These are phyloP conservation scores for Pseudogymnoascus sp. DNA, from an alignment of 2,329 filamentous ascomycete genomes.

Conservation along the genomic window DNA sequence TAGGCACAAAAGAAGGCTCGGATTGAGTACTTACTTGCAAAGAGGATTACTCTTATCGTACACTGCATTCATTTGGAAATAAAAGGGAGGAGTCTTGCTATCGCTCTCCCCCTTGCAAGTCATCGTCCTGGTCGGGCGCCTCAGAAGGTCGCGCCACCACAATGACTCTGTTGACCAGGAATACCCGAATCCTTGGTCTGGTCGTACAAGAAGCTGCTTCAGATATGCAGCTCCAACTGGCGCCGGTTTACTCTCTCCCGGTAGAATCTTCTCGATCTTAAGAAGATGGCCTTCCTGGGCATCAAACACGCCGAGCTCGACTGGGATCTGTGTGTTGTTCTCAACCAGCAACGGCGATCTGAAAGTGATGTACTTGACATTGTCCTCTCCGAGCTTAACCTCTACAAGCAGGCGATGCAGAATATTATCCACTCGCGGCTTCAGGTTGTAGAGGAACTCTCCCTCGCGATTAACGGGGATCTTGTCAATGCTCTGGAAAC, in stretches of 20 bases:
- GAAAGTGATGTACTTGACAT: slow-evolving; percentile 96
- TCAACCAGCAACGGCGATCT: slow-evolving; percentile 86
- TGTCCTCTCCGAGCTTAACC: slow-evolving; percentile 82
- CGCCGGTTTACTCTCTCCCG: slow-evolving; percentile 80
- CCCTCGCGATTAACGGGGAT: slow-evolving; percentile 92
- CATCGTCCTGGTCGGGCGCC: slow-evolving; percentile 75
- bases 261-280: slow-evolving; percentile 96
- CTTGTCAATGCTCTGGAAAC: slow-evolving; percentile 82
- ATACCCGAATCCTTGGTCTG: slow-evolving; percentile 94
- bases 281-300: slow-evolving; percentile 78
- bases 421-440: slow-evolving; percentile 76
- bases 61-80: slow-evolving; percentile 87
- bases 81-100: slow-evolving; percentile 73
- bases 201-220: slow-evolving; percentile 79
- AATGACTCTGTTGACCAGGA: slow-evolving; percentile 85
- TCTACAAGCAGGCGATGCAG: slow-evolving; percentile 89
- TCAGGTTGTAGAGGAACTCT: slow-evolving; percentile 80
- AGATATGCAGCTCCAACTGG: slow-evolving; percentile 88
- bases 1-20: not conserved
- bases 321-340: slow-evolving; percentile 92
- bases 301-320: slow-evolving; percentile 88
- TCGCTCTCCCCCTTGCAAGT: slow-evolving; percentile 81
- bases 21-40: slow-evolving; percentile 48
- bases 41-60: slow-evolving; percentile 80
- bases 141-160: slow-evolving; percentile 88